Percentiles rank a stretch among this genome's conserved stretches.
phyloP scores from a whole-genome alignment of 257 asterid species.

The Solanum infundibuliforme region DNA sequence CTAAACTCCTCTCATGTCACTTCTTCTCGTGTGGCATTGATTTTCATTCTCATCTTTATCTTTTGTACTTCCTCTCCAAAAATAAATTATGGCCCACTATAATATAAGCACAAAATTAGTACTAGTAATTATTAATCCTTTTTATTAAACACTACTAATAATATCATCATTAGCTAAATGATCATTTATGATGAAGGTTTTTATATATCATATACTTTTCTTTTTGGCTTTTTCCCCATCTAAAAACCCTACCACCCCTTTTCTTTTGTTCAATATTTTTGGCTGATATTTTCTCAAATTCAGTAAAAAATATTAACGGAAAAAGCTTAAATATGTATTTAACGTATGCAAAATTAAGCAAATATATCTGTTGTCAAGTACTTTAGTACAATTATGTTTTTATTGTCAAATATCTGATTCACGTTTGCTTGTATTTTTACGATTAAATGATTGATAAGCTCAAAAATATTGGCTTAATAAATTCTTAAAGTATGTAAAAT shows the following conservation, averaged over 20 bases:
- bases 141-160: conserved; percentile 10
- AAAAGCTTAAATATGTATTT: background rate
- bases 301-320: conserved; percentile 4
- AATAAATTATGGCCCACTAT: background rate
- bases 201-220: background rate
- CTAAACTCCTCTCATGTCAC: conserved; percentile 3
- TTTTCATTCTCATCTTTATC: conserved; percentile 23
- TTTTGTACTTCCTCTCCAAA: conserved; percentile 12
- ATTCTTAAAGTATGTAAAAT: background rate
- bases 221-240: background rate
- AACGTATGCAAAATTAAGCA: background rate
- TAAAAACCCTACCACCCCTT: background rate
- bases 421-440: background rate
- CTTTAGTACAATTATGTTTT: background rate
- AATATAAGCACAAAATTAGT: background rate
- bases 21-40: conserved; percentile 20
- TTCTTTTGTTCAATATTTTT: conserved; percentile 14
- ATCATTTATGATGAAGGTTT: background rate
- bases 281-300: conserved; percentile 22
- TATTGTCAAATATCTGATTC: background rate
- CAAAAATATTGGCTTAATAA: background rate
- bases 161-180: conserved; percentile 11
- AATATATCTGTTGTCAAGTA: background rate
- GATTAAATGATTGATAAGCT: background rate
- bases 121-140: conserved; percentile 3